A percentile compares a stretch with the other conserved stretches of the same genome.
phyloP scores from a whole-genome alignment of 441 rosid species.

The Pelargonium myrrhifolium region DNA sequence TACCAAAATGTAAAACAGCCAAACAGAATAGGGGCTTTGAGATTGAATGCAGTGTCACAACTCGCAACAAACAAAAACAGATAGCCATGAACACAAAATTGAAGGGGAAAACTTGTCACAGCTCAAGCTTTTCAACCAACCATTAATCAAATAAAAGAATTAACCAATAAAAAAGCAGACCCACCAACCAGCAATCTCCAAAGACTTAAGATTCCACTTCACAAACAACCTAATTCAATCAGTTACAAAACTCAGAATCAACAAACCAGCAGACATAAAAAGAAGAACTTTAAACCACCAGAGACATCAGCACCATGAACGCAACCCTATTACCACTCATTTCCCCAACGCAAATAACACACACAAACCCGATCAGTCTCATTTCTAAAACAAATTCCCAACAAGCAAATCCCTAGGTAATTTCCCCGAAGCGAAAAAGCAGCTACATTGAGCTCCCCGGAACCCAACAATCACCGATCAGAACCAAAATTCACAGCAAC shows the following conservation, averaged over 20 bases:
- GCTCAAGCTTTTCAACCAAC: neutral
- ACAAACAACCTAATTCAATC: neutral
- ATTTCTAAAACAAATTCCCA: neutral
- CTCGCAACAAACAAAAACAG: neutral
- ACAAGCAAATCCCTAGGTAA: neutral
- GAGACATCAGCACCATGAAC: neutral
- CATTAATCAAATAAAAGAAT: neutral
- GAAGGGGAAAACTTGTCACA: neutral
- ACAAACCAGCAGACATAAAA: neutral
- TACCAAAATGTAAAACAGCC: neutral
- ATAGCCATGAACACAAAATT: neutral
- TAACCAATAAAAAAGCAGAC: neutral
- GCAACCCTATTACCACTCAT: neutral
- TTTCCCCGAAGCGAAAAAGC: neutral
- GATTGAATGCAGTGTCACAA: neutral
- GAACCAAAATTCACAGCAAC: neutral
- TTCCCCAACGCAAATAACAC: neutral
- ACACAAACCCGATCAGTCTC: neutral
- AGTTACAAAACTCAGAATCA: too few species aligned
- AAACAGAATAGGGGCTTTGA: neutral
- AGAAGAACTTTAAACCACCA: neutral
- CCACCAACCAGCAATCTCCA: neutral
- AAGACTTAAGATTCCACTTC: neutral
- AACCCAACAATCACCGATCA: neutral
- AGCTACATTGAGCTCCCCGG: neutral